Conservation (phyloP, 2,329 filamentous ascomycete species). For the Colletotrichum orchidophilum region DNA sequence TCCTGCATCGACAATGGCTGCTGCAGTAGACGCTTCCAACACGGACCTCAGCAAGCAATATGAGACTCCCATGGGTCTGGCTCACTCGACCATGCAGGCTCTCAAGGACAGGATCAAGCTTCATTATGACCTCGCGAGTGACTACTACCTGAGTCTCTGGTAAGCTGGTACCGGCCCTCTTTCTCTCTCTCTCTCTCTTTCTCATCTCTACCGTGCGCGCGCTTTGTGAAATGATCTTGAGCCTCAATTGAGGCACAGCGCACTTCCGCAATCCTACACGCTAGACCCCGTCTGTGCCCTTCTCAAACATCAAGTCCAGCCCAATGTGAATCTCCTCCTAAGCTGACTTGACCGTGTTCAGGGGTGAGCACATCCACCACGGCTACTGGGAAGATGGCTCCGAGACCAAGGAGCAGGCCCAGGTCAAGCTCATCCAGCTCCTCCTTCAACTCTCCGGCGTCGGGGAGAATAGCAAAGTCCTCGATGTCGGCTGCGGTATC, state of each 20-base stretch:
- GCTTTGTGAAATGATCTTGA: not conserved
- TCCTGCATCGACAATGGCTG: constrained; percentile 1
- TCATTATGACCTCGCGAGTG: constrained; percentile 69
- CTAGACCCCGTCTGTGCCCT: not conserved
- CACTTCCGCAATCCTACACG: not conserved
- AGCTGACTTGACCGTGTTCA: constrained; percentile 38
- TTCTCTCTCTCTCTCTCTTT: not conserved
- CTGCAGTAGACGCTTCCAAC: constrained; percentile 17
- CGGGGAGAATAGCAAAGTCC: constrained; percentile 46
- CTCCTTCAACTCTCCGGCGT: constrained; percentile 55
- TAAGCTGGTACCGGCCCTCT: constrained; percentile 43
- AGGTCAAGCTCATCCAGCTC: constrained; percentile 65
- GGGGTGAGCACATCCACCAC: constrained; percentile 72
- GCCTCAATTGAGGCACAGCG: not conserved
- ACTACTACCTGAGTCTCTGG: constrained; percentile 71
- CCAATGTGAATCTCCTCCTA: not conserved
- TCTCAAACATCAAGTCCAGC: not conserved
- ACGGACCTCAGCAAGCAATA: constrained; percentile 55
- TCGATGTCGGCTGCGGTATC: constrained; percentile 70
- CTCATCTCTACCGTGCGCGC: not conserved
- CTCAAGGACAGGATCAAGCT: constrained; percentile 67
- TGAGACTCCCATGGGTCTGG: constrained; percentile 55
- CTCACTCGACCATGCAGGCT: constrained; percentile 56
- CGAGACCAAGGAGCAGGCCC: constrained; percentile 67
- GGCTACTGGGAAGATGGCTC: constrained; percentile 63